phyloP scores from a whole-genome alignment of 1,284 basidiomycete genomes.

The Cryptococcus sp. region DNA sequence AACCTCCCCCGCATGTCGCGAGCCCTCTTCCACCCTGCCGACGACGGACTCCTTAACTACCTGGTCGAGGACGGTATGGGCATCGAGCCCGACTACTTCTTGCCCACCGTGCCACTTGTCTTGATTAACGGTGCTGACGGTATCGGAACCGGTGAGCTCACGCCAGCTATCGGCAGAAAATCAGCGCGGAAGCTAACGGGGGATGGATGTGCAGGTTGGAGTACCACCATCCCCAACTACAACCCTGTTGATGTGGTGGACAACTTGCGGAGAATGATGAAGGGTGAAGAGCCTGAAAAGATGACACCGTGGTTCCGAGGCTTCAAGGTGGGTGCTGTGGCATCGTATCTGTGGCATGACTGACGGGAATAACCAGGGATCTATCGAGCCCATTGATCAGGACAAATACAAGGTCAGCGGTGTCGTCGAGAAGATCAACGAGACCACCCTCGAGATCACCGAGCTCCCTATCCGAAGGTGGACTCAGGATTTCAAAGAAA shows the following conservation, averaged over 20 bases:
- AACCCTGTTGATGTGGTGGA: conserved; percentile 88
- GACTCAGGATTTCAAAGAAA: conserved; percentile 90
- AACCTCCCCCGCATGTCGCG: conserved; percentile 74
- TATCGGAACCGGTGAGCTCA: conserved; percentile 79
- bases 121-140: conserved; percentile 94
- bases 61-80: conserved; percentile 81
- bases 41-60: conserved; percentile 80
- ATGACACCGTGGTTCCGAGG: conserved; percentile 99
- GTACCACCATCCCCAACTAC: conserved; percentile 87
- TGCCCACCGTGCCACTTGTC: conserved; percentile 85
- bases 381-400: conserved; percentile 72
- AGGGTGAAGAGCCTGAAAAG: conserved; percentile 72
- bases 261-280: conserved; percentile 84
- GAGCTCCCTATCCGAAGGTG: conserved; percentile 94
- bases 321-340: conserved; percentile 55
- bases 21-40: conserved; percentile 73
- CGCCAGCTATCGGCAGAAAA: neutral
- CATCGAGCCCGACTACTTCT: conserved; percentile 95
- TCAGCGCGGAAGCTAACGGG: conserved; percentile 4
- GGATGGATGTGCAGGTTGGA: conserved; percentile 68
- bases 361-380: conserved; percentile 57
- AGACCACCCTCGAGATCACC: conserved; percentile 88
- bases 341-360: neutral
- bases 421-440: conserved; percentile 70
- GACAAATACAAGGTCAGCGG: conserved; percentile 88